Conservation (phyloP, 257 asterid species). For the Anisodus acutangulus region DNA sequence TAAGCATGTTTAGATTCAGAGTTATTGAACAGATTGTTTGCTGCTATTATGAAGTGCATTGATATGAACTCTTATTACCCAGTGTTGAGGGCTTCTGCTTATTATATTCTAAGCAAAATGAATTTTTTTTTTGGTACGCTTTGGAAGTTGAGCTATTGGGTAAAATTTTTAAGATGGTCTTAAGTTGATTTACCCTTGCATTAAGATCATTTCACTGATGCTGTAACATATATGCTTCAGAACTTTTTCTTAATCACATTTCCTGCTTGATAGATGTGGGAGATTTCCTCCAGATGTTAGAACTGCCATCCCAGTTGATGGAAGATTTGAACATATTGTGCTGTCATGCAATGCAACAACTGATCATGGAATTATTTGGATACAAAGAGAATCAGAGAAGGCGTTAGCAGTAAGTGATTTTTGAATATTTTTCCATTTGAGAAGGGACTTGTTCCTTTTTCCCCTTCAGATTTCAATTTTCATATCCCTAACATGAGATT, state of each 20-base stretch:
- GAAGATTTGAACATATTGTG: constrained; percentile 94
- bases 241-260: constrained; percentile 4
- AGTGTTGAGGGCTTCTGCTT: neutral
- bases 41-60: neutral
- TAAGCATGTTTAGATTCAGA: neutral
- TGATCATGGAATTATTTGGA: constrained; percentile 94
- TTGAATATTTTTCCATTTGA: neutral
- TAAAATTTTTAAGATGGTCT: neutral
- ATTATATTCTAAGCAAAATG: neutral
- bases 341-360: constrained; percentile 89
- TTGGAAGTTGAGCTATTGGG: neutral
- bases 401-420: constrained; percentile 68
- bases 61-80: neutral
- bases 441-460: neutral
- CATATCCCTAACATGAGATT: neutral
- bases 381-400: constrained; percentile 78
- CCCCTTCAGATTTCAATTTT: neutral
- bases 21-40: neutral
- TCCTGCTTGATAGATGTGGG: constrained; percentile 66
- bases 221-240: neutral
- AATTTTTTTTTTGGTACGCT: neutral
- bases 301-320: constrained; percentile 97
- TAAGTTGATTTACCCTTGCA: neutral
- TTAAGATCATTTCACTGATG: neutral
- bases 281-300: constrained; percentile 94